These are phyloP conservation scores for Nakazawaea laoshanensis DNA, from an alignment of 805 yeast genomes.

Conservation along the genomic window DNA sequence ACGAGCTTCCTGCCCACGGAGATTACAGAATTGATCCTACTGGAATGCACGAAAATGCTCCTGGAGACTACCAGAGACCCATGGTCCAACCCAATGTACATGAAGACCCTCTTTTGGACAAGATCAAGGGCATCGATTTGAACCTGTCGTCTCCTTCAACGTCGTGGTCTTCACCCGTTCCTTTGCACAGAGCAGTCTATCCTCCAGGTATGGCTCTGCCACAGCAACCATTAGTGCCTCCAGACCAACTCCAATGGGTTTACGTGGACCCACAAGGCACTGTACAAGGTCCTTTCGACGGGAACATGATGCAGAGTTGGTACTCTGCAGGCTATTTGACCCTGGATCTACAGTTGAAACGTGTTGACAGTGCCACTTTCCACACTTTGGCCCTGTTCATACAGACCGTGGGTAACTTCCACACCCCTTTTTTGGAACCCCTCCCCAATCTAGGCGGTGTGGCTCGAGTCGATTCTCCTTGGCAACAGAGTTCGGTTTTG, in stretches of 20 bases:
- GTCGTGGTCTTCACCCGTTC: no score
- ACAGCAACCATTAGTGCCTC: no score
- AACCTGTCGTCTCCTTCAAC: no score
- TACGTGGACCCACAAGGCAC: constrained; percentile 64
- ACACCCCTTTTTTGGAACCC: constrained; percentile 57
- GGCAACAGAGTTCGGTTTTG: not conserved
- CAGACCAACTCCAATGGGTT: constrained; percentile 51
- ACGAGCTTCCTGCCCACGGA: constrained; percentile 16
- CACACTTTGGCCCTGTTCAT: constrained; percentile 47
- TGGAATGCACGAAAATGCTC: no score
- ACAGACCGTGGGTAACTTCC: constrained; percentile 34
- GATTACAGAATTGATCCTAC: no score
- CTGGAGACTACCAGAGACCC: no score
- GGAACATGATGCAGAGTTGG: constrained; percentile 75
- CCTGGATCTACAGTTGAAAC: constrained; percentile 44
- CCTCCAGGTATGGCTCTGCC: no score
- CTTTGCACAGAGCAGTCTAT: no score
- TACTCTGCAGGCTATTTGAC: constrained; percentile 49
- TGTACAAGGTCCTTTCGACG: constrained; percentile 78
- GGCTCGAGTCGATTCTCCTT: constrained; percentile 8
- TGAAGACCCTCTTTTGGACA: no score
- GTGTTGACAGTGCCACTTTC: constrained; percentile 45
- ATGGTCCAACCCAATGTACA: no score
- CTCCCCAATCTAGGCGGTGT: constrained; percentile 25
- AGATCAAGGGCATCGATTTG: constrained; percentile 3